A percentile compares a stretch with the other conserved stretches of the same genome.
Conservation (phyloP, 1,284 basidiomycete species). For the Omphalotus olearius region DNA sequence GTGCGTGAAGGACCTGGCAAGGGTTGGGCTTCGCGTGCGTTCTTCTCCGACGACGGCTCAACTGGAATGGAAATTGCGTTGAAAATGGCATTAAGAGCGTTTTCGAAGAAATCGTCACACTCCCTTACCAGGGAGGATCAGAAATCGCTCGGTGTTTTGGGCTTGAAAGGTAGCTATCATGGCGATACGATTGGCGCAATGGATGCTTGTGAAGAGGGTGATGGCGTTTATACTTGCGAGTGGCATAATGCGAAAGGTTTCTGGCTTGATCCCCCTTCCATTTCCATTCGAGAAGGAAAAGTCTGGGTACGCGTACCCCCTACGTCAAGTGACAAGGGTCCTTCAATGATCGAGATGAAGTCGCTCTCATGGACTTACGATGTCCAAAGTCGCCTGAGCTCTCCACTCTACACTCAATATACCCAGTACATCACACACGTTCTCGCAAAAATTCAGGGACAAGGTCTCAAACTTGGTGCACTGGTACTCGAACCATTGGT, state of each 20-base stretch:
- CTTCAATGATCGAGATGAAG: slow-evolving; percentile 17
- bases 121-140: slow-evolving; percentile 31
- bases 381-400: slow-evolving; percentile 56
- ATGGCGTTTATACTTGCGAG: slow-evolving; percentile 89
- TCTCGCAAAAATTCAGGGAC: slow-evolving; percentile 46
- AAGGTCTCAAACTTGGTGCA: slow-evolving; percentile 52
- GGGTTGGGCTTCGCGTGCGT: slow-evolving; percentile 90
- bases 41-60: slow-evolving; percentile 93
- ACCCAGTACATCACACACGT: slow-evolving; percentile 52
- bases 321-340: slow-evolving; percentile 12
- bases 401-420: slow-evolving; percentile 67
- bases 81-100: slow-evolving; percentile 92
- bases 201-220: slow-evolving; percentile 87
- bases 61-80: slow-evolving; percentile 96
- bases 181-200: slow-evolving; percentile 98
- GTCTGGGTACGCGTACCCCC: slow-evolving; percentile 59
- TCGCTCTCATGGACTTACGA: slow-evolving; percentile 73
- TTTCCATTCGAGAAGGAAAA: slow-evolving; percentile 64
- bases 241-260: slow-evolving; percentile 93
- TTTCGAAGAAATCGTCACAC: slow-evolving; percentile 36
- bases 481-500: slow-evolving; percentile 91
- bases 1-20: slow-evolving; percentile 68
- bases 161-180: slow-evolving; percentile 92
- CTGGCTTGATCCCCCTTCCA: slow-evolving; percentile 89
- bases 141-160: slow-evolving; percentile 76